Percentiles rank a stretch among this genome's conserved stretches.
These are phyloP conservation scores for Eimeria falciformis DNA, from an alignment of 169 alveolate species.

Conservation along the genomic window DNA sequence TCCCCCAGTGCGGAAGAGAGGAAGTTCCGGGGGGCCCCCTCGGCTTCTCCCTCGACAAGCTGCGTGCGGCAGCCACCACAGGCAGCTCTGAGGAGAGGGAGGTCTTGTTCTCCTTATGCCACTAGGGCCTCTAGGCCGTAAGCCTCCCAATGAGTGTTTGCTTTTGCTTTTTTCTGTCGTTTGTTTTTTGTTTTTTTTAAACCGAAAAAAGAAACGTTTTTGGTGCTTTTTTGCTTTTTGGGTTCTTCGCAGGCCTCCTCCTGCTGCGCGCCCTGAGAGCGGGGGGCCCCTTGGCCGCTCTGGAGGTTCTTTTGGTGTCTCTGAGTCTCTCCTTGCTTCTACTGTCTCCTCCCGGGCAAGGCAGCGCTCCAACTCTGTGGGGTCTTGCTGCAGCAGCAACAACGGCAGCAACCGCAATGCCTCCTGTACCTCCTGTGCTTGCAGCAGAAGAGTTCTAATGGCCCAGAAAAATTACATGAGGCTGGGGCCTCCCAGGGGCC, in stretches of 20 bases:
- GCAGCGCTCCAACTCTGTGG: conserved; percentile 19
- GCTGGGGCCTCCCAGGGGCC: conserved; percentile 31
- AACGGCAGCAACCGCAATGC: background rate
- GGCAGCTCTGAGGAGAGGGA: background rate
- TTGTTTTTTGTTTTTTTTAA: too few relatives aligned
- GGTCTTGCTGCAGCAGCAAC: background rate
- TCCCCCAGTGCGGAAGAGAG: background rate
- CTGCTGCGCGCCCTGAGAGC: background rate
- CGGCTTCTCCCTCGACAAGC: conserved; percentile 4
- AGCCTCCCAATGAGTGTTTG: background rate
- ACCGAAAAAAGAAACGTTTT: too few relatives aligned
- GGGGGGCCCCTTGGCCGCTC: background rate
- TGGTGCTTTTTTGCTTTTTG: too few relatives aligned
- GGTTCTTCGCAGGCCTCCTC: too few relatives aligned
- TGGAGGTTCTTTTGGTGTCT: background rate
- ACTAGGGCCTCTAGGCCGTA: background rate
- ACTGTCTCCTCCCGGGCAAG: conserved; percentile 27
- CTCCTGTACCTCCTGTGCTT: background rate
- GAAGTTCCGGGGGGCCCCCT: conserved; percentile 12
- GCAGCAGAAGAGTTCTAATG: background rate
- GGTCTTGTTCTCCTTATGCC: conserved; percentile 6
- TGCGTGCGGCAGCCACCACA: background rate
- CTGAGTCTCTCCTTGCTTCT: background rate
- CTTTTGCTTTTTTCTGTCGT: too few relatives aligned
- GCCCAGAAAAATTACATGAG: background rate